Percentiles rank a stretch among this genome's conserved stretches.
phyloP scores from a whole-genome alignment of 768 basidiomycete genomes.

The Psilocybe azurescens region DNA sequence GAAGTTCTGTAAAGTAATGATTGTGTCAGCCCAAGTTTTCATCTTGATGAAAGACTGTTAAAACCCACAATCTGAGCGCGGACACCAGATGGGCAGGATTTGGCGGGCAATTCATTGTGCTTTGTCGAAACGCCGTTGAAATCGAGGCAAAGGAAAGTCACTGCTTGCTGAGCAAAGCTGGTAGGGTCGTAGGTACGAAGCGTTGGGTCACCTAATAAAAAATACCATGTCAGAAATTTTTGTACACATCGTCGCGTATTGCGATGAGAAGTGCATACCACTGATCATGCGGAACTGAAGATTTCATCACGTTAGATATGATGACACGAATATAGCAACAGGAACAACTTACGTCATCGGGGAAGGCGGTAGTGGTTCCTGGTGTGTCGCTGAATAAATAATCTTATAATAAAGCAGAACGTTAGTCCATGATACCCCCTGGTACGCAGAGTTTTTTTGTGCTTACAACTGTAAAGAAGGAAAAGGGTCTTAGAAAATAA shows the following conservation, averaged over 20 bases:
- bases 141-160: constrained; percentile 54
- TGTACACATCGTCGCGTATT: background rate
- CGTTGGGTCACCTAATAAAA: constrained; percentile 39
- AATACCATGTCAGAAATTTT: background rate
- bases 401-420: constrained; percentile 35
- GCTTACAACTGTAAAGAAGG: constrained; percentile 35
- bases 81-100: constrained; percentile 49
- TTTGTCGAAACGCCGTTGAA: constrained; percentile 46
- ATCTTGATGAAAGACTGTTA: background rate
- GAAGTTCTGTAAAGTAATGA: constrained; percentile 44
- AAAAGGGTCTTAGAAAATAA: background rate
- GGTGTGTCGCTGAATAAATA: constrained; percentile 53
- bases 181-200: constrained; percentile 52
- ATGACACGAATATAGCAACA: constrained; percentile 1
- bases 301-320: constrained; percentile 2
- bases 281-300: constrained; percentile 57
- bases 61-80: constrained; percentile 53
- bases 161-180: constrained; percentile 49
- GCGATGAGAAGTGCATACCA: constrained; percentile 33
- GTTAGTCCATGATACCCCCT: background rate
- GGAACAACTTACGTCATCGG: constrained; percentile 49
- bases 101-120: constrained; percentile 43
- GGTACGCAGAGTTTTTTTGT: background rate
- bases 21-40: background rate
- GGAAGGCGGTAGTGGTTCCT: constrained; percentile 56